Percentiles rank a stretch among this genome's conserved stretches.
These are phyloP conservation scores for Penicillium sp. DNA, from an alignment of 2,329 filamentous ascomycete species.

Conservation along the genomic window DNA sequence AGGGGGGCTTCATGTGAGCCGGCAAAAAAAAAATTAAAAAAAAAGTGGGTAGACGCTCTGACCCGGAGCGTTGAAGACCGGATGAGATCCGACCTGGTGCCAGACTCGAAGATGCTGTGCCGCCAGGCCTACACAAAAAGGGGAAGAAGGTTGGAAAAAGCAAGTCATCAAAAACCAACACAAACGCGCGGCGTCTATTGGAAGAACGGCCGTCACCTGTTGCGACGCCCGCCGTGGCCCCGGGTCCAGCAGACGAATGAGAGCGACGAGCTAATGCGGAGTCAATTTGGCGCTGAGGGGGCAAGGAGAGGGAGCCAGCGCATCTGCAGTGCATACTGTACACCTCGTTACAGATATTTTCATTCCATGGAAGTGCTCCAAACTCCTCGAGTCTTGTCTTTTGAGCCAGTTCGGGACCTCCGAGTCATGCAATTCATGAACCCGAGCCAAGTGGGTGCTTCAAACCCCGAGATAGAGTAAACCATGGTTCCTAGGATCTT, in stretches of 20 bases:
- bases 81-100: neutral
- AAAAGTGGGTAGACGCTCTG: constrained; percentile 11
- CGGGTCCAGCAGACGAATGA: constrained; percentile 22
- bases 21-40: neutral
- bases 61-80: constrained; percentile 12
- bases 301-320: constrained; percentile 19
- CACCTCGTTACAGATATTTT: neutral
- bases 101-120: neutral
- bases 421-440: neutral
- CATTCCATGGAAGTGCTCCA: no score
- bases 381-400: neutral
- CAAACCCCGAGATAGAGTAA: constrained; percentile 12
- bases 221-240: constrained; percentile 26
- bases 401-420: neutral
- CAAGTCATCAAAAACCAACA: constrained; percentile 27
- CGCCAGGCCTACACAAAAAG: neutral
- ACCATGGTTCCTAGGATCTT: constrained; percentile 18
- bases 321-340: constrained; percentile 18
- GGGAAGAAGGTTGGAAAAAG: constrained; percentile 1
- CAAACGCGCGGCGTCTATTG: constrained; percentile 31
- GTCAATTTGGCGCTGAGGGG: constrained; percentile 20
- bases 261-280: constrained; percentile 23
- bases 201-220: constrained; percentile 28
- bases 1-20: constrained; percentile 12
- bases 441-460: neutral